Percentiles rank a stretch among this genome's conserved stretches.
Evolutionary conservation across 1,139 yeast species (phyloP).

Genomic region (Geotrichum fermentans): DNA sequence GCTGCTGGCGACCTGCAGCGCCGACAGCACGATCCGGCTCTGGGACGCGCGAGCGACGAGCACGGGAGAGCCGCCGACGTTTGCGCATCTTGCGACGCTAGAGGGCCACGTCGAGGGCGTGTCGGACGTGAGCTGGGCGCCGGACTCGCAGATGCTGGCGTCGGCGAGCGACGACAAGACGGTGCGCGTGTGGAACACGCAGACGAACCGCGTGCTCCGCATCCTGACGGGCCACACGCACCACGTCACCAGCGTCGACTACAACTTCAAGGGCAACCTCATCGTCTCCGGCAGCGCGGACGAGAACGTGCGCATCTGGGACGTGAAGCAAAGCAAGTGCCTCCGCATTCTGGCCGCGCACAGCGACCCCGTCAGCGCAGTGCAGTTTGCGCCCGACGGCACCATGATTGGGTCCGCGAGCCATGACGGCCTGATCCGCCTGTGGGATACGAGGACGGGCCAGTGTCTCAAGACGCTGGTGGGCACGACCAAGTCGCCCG

Average conservation of each 20-base stretch:
- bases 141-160: slow-evolving; percentile 68
- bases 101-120: slow-evolving; percentile 66
- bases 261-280: slow-evolving; percentile 70
- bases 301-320: slow-evolving; percentile 91
- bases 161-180: slow-evolving; percentile 86
- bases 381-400: slow-evolving; percentile 73
- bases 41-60: slow-evolving; percentile 21
- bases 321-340: slow-evolving; percentile 62
- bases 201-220: slow-evolving; percentile 38
- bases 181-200: slow-evolving; percentile 65
- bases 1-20: slow-evolving; percentile 52
- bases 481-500: slow-evolving; percentile 47
- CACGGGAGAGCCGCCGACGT: slow-evolving; percentile 22
- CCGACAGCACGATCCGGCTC: not conserved
- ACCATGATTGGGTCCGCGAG: slow-evolving; percentile 82
- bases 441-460: slow-evolving; percentile 84
- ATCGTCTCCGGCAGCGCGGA: slow-evolving; percentile 82
- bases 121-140: slow-evolving; percentile 69
- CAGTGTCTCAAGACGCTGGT: slow-evolving; percentile 89
- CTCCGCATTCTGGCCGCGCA: slow-evolving; percentile 86
- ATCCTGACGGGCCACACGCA: slow-evolving; percentile 77
- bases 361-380: slow-evolving; percentile 78
- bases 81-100: slow-evolving; percentile 41
- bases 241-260: slow-evolving; percentile 70
- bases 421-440: slow-evolving; percentile 79